phyloP scores from a whole-genome alignment of 2,329 filamentous ascomycete genomes.

The Cordyceps fumosorosea region DNA sequence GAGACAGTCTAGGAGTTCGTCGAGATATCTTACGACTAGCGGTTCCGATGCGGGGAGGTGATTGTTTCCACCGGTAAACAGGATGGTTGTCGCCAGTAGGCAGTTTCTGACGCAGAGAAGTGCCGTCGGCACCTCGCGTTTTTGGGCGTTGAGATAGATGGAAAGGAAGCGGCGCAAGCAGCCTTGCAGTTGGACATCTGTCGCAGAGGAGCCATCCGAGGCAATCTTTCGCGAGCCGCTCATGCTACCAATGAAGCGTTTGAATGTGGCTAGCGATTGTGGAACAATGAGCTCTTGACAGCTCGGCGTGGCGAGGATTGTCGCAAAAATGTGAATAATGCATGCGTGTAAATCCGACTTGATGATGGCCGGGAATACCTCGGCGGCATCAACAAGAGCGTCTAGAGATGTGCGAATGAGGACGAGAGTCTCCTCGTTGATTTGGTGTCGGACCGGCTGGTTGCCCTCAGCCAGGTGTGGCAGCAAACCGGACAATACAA shows the following conservation, averaged over 20 bases:
- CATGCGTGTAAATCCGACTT: slow-evolving; percentile 94
- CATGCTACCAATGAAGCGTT: slow-evolving; percentile 79
- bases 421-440: slow-evolving; percentile 79
- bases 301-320: slow-evolving; percentile 73
- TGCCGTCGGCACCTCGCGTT: slow-evolving; percentile 66
- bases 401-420: slow-evolving; percentile 76
- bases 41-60: slow-evolving; percentile 68
- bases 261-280: slow-evolving; percentile 82
- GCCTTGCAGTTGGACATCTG: slow-evolving; percentile 66
- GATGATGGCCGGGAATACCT: slow-evolving; percentile 94
- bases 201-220: slow-evolving; percentile 41
- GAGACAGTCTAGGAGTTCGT: slow-evolving; percentile 80
- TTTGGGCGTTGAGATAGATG: slow-evolving; percentile 70
- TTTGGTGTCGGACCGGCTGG: slow-evolving; percentile 62
- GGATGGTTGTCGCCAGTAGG: slow-evolving; percentile 78
- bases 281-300: slow-evolving; percentile 88
- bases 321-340: slow-evolving; percentile 93
- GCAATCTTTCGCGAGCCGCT: slow-evolving; percentile 38
- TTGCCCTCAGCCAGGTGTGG: slow-evolving; percentile 70
- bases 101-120: slow-evolving; percentile 89
- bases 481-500: slow-evolving; percentile 81
- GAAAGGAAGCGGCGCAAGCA: slow-evolving; percentile 77
- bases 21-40: slow-evolving; percentile 66
- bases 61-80: slow-evolving; percentile 75
- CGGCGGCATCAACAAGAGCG: slow-evolving; percentile 86